These are phyloP conservation scores for Dryas octopetala DNA, from an alignment of 306 rosid species.

Conservation along the genomic window DNA sequence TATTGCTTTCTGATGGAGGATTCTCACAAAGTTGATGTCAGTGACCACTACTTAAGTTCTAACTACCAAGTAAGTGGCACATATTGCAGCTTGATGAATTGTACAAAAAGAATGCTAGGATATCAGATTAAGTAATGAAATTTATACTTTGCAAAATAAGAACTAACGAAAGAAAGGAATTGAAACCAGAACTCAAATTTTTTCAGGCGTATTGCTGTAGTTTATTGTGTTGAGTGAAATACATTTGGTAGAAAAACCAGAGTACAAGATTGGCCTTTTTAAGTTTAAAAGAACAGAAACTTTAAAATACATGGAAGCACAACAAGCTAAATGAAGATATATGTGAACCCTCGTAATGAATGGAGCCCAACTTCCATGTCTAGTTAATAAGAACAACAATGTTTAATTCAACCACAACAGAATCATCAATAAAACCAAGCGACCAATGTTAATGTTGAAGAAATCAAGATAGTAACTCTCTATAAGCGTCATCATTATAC, in stretches of 20 bases:
- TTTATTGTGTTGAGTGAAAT: not conserved
- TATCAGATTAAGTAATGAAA: not conserved
- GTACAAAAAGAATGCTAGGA: not conserved
- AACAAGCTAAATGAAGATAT: not conserved
- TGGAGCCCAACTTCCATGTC: not conserved
- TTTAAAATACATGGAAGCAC: not conserved
- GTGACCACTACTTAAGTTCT: not conserved
- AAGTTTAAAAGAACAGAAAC: constrained; percentile 1
- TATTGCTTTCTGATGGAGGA: not conserved
- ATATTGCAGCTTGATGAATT: not conserved
- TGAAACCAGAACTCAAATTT: not conserved
- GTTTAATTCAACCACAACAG: not conserved
- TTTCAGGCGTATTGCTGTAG: not conserved
- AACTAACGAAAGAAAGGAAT: not conserved
- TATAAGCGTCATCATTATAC: not conserved
- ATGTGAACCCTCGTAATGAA: not conserved
- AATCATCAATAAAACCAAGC: not conserved
- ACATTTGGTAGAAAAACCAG: not conserved
- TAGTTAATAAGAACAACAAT: not conserved
- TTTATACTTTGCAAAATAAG: not conserved
- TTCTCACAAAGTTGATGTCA: not conserved
- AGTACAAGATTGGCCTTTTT: not conserved
- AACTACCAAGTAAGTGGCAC: not conserved
- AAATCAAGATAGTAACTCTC: not conserved
- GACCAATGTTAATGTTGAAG: not conserved